Evolutionary conservation across 148 eudicot species (phyloP).

Genomic region (Chenopodium album): DNA sequence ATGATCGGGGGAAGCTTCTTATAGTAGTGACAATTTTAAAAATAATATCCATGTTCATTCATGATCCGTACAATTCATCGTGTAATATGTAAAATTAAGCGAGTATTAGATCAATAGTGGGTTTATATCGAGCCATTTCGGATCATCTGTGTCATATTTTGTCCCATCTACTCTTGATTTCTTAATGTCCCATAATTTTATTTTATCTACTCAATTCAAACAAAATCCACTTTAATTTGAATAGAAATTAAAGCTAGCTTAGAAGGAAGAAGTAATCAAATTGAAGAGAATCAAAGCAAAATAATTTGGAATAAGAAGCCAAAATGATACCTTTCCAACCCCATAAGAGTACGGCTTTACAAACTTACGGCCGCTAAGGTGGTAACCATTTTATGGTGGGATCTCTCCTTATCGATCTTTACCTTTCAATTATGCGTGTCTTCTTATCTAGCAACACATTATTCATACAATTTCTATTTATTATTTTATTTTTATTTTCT

Average conservation of each 20-base stretch:
- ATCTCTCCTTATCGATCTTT: slow-evolving; percentile 11
- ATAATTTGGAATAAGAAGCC: not conserved
- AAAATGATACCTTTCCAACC: slow-evolving; percentile 21
- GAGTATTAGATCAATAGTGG: too few species aligned
- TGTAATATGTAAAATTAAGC: too few species aligned
- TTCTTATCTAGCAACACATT: slow-evolving; percentile 1
- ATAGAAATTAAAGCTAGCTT: not conserved
- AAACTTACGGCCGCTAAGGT: slow-evolving; percentile 18
- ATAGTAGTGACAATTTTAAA: too few species aligned
- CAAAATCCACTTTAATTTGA: not conserved
- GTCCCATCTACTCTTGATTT: too few species aligned
- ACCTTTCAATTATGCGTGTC: slow-evolving; percentile 28
- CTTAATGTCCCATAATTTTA: too few species aligned
- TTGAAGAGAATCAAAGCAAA: slow-evolving; percentile 3
- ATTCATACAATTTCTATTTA: not conserved
- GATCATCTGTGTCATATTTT: too few species aligned
- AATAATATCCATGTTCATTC: too few species aligned
- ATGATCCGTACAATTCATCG: too few species aligned
- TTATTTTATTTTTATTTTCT: not conserved
- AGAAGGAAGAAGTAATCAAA: slow-evolving; percentile 3
- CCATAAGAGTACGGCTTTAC: not conserved
- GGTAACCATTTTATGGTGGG: slow-evolving; percentile 8
- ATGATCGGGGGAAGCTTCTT: too few species aligned
- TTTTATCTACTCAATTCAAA: too few species aligned
- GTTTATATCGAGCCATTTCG: too few species aligned